Percentiles rank a stretch among this genome's conserved stretches.
Conservation (phyloP, 805 yeast species). For the Candida insectorum region DNA sequence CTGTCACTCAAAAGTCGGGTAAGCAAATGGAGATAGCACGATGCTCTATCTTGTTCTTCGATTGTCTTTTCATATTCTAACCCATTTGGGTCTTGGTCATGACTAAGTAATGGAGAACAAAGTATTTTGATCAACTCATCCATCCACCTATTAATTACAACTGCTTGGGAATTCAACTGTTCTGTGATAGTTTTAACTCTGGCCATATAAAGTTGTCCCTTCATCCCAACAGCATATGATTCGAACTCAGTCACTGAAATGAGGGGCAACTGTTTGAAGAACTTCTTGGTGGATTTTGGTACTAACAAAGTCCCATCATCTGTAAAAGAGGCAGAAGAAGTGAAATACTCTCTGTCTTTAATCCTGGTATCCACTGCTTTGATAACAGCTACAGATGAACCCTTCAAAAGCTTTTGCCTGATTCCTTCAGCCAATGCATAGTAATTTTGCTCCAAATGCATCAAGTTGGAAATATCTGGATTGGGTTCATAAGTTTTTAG, state of each 20-base stretch:
- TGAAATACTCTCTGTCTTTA: slow-evolving; percentile 16
- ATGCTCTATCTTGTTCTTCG: slow-evolving; percentile 69
- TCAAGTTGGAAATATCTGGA: slow-evolving; percentile 10
- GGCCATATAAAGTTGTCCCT: slow-evolving; percentile 17
- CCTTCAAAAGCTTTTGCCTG: slow-evolving; percentile 28
- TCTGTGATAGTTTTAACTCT: slow-evolving; percentile 16
- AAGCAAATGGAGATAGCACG: slow-evolving; percentile 53
- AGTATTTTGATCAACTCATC: slow-evolving; percentile 40
- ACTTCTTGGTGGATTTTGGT: slow-evolving; percentile 32
- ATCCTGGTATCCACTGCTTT: slow-evolving; percentile 23
- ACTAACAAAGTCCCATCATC: slow-evolving; percentile 30
- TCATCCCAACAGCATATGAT: slow-evolving; percentile 15
- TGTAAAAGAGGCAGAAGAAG: slow-evolving; percentile 9
- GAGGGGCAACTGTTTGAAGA: slow-evolving; percentile 28
- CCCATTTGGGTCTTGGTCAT: slow-evolving; percentile 56
- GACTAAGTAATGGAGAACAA: slow-evolving; percentile 44
- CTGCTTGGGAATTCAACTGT: slow-evolving; percentile 52
- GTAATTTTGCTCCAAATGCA: slow-evolving; percentile 24
- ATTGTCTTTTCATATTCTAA: slow-evolving; percentile 77
- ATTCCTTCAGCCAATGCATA: slow-evolving; percentile 35
- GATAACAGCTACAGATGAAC: slow-evolving; percentile 27
- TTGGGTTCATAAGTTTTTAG: slow-evolving; percentile 2
- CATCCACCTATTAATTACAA: slow-evolving; percentile 51
- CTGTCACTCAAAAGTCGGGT: slow-evolving; percentile 37
- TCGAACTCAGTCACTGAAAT: slow-evolving; percentile 17